These are phyloP conservation scores for Cladosporium phlei DNA, from an alignment of 2,329 filamentous ascomycete species.

Conservation along the genomic window DNA sequence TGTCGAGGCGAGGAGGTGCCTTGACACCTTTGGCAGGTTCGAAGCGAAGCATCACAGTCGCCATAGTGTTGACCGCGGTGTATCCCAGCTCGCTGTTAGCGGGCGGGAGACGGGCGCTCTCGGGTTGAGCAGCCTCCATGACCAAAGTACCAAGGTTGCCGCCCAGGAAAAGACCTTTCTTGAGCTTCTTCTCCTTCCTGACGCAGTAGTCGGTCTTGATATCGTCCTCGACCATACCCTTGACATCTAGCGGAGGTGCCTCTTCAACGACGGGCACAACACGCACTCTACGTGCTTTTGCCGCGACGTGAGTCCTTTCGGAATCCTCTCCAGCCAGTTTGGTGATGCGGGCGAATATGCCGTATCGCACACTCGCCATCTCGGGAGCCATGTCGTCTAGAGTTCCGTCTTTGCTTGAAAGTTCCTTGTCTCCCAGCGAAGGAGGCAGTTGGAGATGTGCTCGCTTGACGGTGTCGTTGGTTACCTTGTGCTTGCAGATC, in stretches of 20 bases:
- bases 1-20: constrained; percentile 50
- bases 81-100: constrained; percentile 32
- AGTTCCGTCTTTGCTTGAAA: constrained; percentile 40
- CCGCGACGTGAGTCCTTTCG: constrained; percentile 41
- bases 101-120: constrained; percentile 47
- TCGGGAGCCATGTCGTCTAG: constrained; percentile 60
- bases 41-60: constrained; percentile 56
- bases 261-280: constrained; percentile 57
- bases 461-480: constrained; percentile 48
- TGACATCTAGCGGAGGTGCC: constrained; percentile 53
- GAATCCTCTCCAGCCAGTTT: constrained; percentile 40
- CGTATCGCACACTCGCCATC: constrained; percentile 58
- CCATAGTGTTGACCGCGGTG: constrained; percentile 48
- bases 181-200: constrained; percentile 56
- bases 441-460: constrained; percentile 58
- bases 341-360: constrained; percentile 37
- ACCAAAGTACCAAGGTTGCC: constrained; percentile 54
- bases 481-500: constrained; percentile 52
- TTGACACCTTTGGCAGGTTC: constrained; percentile 50
- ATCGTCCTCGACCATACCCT: constrained; percentile 36
- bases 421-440: constrained; percentile 54
- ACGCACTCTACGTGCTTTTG: constrained; percentile 52
- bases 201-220: constrained; percentile 46
- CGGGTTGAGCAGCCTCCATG: constrained; percentile 55
- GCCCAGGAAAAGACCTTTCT: constrained; percentile 56